Conservation (phyloP, 2,329 filamentous ascomycete species). For the Xylariaceae sp. region DNA sequence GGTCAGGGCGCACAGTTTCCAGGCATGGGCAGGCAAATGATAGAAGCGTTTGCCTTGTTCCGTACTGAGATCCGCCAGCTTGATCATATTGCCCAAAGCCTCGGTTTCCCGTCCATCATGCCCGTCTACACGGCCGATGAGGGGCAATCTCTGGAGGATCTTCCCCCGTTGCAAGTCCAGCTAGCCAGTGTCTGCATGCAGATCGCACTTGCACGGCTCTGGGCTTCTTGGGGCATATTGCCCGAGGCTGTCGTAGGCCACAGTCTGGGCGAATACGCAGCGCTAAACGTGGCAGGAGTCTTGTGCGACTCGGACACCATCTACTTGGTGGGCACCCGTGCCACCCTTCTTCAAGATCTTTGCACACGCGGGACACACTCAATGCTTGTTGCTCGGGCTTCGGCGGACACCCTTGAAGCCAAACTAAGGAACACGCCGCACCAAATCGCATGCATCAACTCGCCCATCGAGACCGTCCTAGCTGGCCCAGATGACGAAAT, state of each 20-base stretch:
- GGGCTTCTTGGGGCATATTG: constrained; percentile 44
- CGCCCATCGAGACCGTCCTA: constrained; percentile 64
- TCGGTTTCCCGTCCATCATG: constrained; percentile 58
- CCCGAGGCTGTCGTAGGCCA: constrained; percentile 50
- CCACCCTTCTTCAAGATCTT: constrained; percentile 30
- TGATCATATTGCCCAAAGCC: constrained; percentile 51
- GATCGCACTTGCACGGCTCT: constrained; percentile 46
- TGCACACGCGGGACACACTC: constrained; percentile 47
- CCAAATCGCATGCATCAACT: constrained; percentile 66
- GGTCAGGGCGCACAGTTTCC: constrained; percentile 32
- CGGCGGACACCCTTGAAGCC: constrained; percentile 48
- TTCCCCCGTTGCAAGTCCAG: constrained; percentile 41
- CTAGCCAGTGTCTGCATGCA: constrained; percentile 42
- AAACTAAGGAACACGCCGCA: constrained; percentile 28
- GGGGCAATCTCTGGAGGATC: too few species aligned
- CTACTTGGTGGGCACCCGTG: constrained; percentile 62
- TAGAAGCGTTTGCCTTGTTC: constrained; percentile 29
- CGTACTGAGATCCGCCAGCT: constrained; percentile 56
- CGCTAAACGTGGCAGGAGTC: constrained; percentile 62
- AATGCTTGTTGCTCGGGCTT: constrained; percentile 62
- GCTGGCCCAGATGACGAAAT: constrained; percentile 58
- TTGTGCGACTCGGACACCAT: constrained; percentile 64
- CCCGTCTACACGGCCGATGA: constrained; percentile 50
- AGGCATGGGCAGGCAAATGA: constrained; percentile 28
- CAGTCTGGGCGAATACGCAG: constrained; percentile 66